These are phyloP conservation scores for Daldinia concentrica DNA, from an alignment of 495 filamentous ascomycete species.

Conservation along the genomic window DNA sequence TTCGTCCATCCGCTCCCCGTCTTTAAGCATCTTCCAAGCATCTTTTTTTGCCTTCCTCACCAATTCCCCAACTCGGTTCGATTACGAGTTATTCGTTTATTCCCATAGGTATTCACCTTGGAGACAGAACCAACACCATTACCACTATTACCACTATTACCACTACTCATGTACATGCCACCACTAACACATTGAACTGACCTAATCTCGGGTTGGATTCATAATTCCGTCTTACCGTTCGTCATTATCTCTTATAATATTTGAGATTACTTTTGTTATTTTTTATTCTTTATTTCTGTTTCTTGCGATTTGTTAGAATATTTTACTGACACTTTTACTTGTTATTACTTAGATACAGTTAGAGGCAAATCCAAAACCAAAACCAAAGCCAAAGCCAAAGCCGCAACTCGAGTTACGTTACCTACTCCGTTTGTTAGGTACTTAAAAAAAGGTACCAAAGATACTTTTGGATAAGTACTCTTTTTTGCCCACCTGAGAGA, in stretches of 20 bases:
- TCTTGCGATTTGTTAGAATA: background rate
- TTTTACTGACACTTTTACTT: background rate
- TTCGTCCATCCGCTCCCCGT: slow-evolving; percentile 27
- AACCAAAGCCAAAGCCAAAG: background rate
- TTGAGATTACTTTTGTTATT: background rate
- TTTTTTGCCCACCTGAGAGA: background rate
- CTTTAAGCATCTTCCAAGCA: background rate
- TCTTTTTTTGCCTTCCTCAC: slow-evolving; percentile 4
- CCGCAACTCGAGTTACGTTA: background rate
- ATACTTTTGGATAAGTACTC: background rate
- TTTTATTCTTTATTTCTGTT: background rate
- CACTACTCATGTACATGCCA: background rate
- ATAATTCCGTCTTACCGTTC: slow-evolving; percentile 1
- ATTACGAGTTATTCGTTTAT: background rate
- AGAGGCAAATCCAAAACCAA: background rate
- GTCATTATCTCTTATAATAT: background rate
- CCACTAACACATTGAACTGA: background rate
- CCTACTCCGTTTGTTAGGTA: background rate
- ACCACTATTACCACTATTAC: too few species aligned
- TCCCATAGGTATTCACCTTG: background rate
- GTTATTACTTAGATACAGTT: background rate
- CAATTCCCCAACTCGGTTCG: background rate
- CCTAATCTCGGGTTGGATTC: slow-evolving; percentile 1
- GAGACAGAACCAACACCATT: background rate
- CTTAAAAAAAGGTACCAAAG: background rate